These are phyloP conservation scores for Candolleomyces aberdarensis DNA, from an alignment of 768 basidiomycete genomes.

Conservation along the genomic window DNA sequence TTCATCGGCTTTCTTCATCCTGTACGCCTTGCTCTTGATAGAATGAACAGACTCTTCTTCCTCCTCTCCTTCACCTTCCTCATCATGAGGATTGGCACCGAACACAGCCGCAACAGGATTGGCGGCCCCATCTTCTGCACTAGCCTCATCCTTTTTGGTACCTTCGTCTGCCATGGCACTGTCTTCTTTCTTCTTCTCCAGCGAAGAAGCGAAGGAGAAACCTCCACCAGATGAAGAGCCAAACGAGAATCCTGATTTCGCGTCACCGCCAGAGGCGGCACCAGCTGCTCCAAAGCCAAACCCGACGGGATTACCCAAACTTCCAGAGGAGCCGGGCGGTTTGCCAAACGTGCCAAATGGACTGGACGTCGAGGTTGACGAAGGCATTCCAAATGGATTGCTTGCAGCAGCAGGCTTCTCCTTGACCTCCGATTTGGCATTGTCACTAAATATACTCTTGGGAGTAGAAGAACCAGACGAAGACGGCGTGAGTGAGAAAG, in stretches of 20 bases:
- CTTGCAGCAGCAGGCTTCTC: slow-evolving; percentile 3
- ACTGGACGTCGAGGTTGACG: background rate
- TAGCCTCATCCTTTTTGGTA: slow-evolving; percentile 22
- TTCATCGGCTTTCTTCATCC: slow-evolving; percentile 49
- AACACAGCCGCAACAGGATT: slow-evolving; percentile 1
- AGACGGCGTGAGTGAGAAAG: background rate
- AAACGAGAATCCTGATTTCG: slow-evolving; percentile 6
- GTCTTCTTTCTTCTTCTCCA: slow-evolving; percentile 12
- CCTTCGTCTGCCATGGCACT: slow-evolving; percentile 11
- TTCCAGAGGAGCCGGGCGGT: background rate
- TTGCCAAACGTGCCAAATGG: slow-evolving; percentile 6
- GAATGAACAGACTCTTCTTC: slow-evolving; percentile 65
- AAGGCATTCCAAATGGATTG: slow-evolving; percentile 6
- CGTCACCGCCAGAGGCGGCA: background rate
- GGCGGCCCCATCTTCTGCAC: slow-evolving; percentile 35
- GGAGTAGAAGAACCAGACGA: background rate
- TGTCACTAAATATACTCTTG: slow-evolving; percentile 5
- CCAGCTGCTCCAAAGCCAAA: background rate
- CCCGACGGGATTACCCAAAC: background rate
- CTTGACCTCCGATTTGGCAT: slow-evolving; percentile 6
- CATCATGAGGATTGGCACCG: slow-evolving; percentile 46
- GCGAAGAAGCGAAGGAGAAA: too few species aligned
- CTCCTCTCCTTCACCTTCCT: slow-evolving; percentile 80
- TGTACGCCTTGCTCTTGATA: slow-evolving; percentile 60
- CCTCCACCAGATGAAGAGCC: background rate